Base-by-base conservation (phyloP, 345 rosid species). In the Alliaria petiolata region DNA sequence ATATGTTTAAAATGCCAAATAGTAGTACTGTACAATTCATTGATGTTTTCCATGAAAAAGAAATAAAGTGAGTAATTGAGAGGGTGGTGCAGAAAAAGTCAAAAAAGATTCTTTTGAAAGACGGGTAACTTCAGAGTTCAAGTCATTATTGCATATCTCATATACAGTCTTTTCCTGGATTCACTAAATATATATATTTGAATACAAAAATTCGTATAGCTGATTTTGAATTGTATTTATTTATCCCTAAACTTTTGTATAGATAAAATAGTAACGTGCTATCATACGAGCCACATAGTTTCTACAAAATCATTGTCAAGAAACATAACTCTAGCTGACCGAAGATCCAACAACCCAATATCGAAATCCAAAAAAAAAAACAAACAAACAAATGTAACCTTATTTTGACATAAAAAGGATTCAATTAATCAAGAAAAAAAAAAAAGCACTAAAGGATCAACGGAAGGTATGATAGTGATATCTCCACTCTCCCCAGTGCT, bases 81-180 rank as follows among this genome's bases (percentile, higher is more conserved):
- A 3, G 4, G 44, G 22, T n/a, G 19, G 49, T 62, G 62, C 67
- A 74, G 67, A 25, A 49, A 74, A 74, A 65, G 67, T 58, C 16
- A 55, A 56, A 67, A 72, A 73, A 73, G 67, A 74, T 74, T 47
- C 72, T 57, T 73, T 65, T 57, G 72, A 73, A 73, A 47, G 60
- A 74, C 36, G 66, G 53, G 54, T 65, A 42, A 49, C 39, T 74
- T 66, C 67, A 50, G 56, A 73, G 35, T 66, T 67, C 55, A 51
- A 74, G 67, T 65, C 20, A 74, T 38, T 49, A 49, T 58, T 58
- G n/a, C 36, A 65, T 59, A 6, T 57, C 53, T 57, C 69, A 1
- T 42, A 33, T 10, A 52, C 28, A 3, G 20, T 62, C 26, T 38
- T 22, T 34, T 44, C 49, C 36, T 53, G 56, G 70, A 72, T 53